These are phyloP conservation scores for Neltuma alba DNA, from an alignment of 306 rosid genomes.

Conservation along the genomic window DNA sequence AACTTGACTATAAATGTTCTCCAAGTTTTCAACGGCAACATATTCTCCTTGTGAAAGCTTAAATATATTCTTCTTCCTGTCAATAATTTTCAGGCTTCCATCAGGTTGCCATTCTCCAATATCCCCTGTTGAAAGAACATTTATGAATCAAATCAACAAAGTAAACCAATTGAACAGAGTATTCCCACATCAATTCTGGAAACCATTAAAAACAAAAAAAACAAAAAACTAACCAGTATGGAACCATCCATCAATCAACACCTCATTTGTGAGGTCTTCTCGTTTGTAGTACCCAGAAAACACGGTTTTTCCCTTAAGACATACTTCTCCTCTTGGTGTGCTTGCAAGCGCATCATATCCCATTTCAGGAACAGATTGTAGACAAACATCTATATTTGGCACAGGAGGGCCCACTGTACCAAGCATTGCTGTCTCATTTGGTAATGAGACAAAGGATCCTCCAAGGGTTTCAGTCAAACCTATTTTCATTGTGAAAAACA, in stretches of 20 bases:
- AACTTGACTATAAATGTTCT: constrained; percentile 73
- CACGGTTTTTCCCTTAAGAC: constrained; percentile 75
- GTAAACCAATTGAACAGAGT: constrained; percentile 6
- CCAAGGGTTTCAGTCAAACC: constrained; percentile 98
- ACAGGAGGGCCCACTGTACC: constrained; percentile 99
- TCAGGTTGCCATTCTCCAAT: constrained; percentile 94
- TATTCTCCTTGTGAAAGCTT: constrained; percentile 99
- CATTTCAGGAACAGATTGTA: constrained; percentile 97
- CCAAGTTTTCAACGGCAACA: constrained; percentile 98
- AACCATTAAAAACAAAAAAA: no score
- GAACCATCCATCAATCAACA: constrained; percentile 86
- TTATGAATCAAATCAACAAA: constrained; percentile 26
- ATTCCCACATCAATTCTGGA: constrained; percentile 21
- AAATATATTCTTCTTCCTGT: constrained; percentile 96
- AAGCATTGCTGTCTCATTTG: constrained; percentile 79
- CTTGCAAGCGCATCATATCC: constrained; percentile 80
- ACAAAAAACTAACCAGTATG: constrained; percentile 84
- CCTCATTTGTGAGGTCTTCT: constrained; percentile 92
- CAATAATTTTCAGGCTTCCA: constrained; percentile 97
- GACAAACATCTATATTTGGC: constrained; percentile 87
- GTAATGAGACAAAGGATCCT: constrained; percentile 91
- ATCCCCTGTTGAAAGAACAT: constrained; percentile 70
- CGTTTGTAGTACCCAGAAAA: constrained; percentile 95
- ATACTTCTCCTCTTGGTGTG: constrained; percentile 89
- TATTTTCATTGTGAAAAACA: constrained; percentile 42